Conservation (phyloP, 1,139 yeast species). For the Yamadazyma dendronema region DNA sequence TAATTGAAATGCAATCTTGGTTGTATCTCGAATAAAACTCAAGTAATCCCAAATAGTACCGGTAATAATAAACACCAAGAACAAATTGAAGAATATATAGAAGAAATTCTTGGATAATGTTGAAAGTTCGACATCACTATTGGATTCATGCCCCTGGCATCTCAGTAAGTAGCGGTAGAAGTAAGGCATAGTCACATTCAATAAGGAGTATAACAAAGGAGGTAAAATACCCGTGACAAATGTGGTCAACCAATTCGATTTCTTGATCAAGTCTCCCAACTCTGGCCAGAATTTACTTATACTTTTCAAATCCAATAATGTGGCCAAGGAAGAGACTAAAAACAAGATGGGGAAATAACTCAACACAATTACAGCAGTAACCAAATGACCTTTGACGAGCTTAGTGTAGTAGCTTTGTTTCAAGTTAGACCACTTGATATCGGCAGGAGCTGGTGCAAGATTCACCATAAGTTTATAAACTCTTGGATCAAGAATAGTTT, state of each 20-base stretch:
- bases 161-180: constrained; percentile 65
- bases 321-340: constrained; percentile 73
- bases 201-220: constrained; percentile 66
- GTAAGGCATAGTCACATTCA: constrained; percentile 68
- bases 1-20: constrained; percentile 68
- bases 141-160: constrained; percentile 69
- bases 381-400: constrained; percentile 53
- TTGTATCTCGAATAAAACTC: constrained; percentile 76
- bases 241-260: constrained; percentile 67
- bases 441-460: constrained; percentile 81
- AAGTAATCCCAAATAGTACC: constrained; percentile 77
- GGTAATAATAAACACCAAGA: constrained; percentile 74
- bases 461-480: constrained; percentile 68
- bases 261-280: constrained; percentile 56
- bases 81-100: constrained; percentile 73
- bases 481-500: constrained; percentile 74
- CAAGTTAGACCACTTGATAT: constrained; percentile 73
- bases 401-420: constrained; percentile 58
- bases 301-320: constrained; percentile 68
- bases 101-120: constrained; percentile 76
- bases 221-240: constrained; percentile 75
- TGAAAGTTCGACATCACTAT: constrained; percentile 74
- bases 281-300: constrained; percentile 73
- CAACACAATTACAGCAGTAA: constrained; percentile 61
- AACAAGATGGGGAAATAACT: constrained; percentile 63